A percentile compares a stretch with the other conserved stretches of the same genome.
Conservation (phyloP, 2,329 filamentous ascomycete genomes). For the Sporothrix brunneoviolacea region DNA sequence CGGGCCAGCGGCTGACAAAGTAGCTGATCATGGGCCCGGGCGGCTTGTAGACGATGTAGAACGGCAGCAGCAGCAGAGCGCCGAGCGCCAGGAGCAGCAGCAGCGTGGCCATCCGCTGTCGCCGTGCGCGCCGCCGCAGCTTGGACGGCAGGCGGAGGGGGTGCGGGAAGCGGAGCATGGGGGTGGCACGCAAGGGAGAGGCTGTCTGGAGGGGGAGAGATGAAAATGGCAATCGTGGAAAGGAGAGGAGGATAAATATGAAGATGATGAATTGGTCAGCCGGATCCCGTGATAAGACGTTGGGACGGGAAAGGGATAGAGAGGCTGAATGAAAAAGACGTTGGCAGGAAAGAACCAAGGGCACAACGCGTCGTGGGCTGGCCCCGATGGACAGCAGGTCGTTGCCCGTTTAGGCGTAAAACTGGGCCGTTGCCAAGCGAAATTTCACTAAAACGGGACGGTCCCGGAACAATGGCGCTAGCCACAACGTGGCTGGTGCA, state of each 20-base stretch:
- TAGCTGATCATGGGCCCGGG: conserved; percentile 63
- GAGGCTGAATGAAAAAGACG: not conserved
- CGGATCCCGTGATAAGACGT: too few species aligned
- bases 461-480: too few species aligned
- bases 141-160: conserved; percentile 50
- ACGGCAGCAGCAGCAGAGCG: conserved; percentile 31
- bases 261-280: not conserved
- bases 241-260: too few species aligned
- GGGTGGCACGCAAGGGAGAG: not conserved
- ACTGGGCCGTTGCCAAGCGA: too few species aligned
- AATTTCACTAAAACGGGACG: too few species aligned
- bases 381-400: too few species aligned
- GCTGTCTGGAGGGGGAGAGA: not conserved
- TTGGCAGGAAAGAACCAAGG: too few species aligned
- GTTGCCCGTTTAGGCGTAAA: not conserved
- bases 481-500: too few species aligned
- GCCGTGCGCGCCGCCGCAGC: conserved; percentile 50
- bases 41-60: conserved; percentile 76
- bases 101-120: conserved; percentile 52
- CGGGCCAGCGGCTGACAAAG: conserved; percentile 65
- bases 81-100: conserved; percentile 34
- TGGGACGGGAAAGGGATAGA: not conserved
- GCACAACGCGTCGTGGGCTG: too few species aligned
- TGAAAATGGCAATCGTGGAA: not conserved
- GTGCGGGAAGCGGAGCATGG: conserved; percentile 29